Evolutionary conservation across 306 rosid genomes (phyloP).

Genomic region (Biancaea sappan): DNA sequence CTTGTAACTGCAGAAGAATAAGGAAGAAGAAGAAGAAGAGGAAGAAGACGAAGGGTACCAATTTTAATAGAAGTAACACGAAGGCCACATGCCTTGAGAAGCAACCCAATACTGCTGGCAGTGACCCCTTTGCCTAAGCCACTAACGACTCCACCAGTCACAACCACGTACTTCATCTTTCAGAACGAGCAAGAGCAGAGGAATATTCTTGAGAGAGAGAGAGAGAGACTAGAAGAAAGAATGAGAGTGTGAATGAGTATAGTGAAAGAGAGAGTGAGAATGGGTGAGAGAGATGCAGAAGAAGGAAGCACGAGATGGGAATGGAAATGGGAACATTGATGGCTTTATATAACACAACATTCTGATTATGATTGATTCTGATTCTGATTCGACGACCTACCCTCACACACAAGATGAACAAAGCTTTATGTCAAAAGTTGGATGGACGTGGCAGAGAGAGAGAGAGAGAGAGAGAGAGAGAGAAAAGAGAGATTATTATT

Average conservation of each 20-base stretch:
- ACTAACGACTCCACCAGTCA: constrained; percentile 95
- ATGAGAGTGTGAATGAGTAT: neutral
- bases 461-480: neutral
- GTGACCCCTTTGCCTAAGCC: constrained; percentile 97
- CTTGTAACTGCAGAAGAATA: neutral
- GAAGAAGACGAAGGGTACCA: constrained; percentile 50
- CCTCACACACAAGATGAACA: no score
- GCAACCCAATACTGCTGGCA: constrained; percentile 91
- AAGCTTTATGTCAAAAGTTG: no score
- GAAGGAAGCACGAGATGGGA: neutral
- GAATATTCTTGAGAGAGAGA: neutral
- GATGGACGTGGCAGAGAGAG: neutral
- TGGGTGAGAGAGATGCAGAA: neutral
- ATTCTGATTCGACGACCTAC: neutral
- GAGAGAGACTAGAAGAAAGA: neutral
- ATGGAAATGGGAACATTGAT: constrained; percentile 11
- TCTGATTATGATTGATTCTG: constrained; percentile 25
- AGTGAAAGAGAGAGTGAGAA: neutral
- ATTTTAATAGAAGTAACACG: constrained; percentile 88
- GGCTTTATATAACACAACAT: constrained; percentile 38
- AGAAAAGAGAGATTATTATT: neutral
- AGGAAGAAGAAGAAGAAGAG: neutral
- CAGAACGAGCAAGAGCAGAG: neutral
- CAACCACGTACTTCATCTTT: constrained; percentile 85
- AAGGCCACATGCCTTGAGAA: constrained; percentile 93